phyloP scores from a whole-genome alignment of 2,329 filamentous ascomycete genomes.

The Aciculosporium take region DNA sequence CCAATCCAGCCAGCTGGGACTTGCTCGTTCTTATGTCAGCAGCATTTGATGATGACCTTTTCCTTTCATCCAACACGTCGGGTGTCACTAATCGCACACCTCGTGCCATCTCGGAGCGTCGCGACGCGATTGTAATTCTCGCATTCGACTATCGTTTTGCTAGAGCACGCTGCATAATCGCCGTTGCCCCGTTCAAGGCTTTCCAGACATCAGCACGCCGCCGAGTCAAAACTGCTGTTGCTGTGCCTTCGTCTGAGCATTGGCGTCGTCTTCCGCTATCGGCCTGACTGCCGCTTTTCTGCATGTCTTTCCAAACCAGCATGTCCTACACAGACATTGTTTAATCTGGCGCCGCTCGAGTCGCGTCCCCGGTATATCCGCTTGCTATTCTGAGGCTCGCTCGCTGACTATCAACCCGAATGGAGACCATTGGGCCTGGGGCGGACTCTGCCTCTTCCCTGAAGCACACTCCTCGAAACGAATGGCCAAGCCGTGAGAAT shows the following conservation, averaged over 20 bases:
- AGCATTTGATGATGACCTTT: too few relatives aligned
- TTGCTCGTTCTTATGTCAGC: too few relatives aligned
- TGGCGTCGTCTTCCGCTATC: neutral
- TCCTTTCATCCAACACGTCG: neutral
- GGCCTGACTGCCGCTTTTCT: neutral
- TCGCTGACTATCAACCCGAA: neutral
- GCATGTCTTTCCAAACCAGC: neutral
- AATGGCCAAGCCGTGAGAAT: constrained; percentile 6
- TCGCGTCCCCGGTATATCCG: neutral
- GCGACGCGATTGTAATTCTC: too few relatives aligned
- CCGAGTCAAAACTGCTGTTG: neutral
- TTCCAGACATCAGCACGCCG: neutral
- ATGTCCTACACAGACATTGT: neutral
- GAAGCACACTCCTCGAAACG: constrained; percentile 7
- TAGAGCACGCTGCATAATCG: neutral
- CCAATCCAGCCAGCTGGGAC: neutral
- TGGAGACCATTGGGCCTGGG: neutral
- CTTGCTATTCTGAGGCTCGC: neutral
- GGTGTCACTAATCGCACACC: too few relatives aligned
- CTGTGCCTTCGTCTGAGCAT: neutral
- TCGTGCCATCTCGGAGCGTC: too few relatives aligned
- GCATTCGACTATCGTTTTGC: neutral
- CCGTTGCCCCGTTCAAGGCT: neutral
- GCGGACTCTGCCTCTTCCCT: constrained; percentile 11
- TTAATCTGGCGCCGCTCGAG: neutral